Evolutionary conservation across 805 yeast species (phyloP), one percentile per base, ranked within the genome.

Genomic region (Candida glaebosa): DNA sequence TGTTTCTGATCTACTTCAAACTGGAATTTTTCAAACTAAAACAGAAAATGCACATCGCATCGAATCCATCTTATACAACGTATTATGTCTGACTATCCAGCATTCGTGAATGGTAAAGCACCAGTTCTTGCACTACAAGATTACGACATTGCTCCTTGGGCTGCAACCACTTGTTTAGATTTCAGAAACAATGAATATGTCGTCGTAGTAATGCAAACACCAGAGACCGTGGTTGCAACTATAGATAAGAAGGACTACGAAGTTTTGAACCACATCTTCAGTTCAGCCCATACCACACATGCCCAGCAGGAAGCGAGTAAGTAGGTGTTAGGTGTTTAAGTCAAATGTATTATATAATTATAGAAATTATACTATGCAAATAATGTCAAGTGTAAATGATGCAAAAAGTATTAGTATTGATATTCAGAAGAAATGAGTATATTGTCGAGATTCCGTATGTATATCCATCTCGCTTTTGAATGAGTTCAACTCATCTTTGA

Each of bases 341-440:
- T n/a, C n/a, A n/a, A n/a, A n/a, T n/a, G n/a, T n/a, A n/a, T n/a
- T n/a, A n/a, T n/a, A n/a, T n/a, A n/a, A 24, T 24, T 24, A 24
- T 24, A 24, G 12, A 24, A 24, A 24, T 12, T 24, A 24, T 24
- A n/a, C n/a, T n/a, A n/a, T n/a, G n/a, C n/a, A n/a, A n/a, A n/a
- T n/a, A n/a, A n/a, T n/a, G n/a, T n/a, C n/a, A n/a, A n/a, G n/a
- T n/a, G n/a, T n/a, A n/a, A n/a, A n/a, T n/a, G n/a, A n/a, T n/a
- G n/a, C n/a, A n/a, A n/a, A n/a, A n/a, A n/a, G n/a, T n/a, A n/a
- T n/a, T n/a, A n/a, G n/a, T n/a, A n/a, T n/a, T n/a, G n/a, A n/a
- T n/a, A n/a, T n/a, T 42, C 64, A 89, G 51, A 82, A 84, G 61
- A 84, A 91, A 56, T 89, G 96, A 1, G 97, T 91, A 60, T 83